Evolutionary conservation across 208 protist species (phyloP), one percentile per base, ranked within the genome.

Genomic region (Novymonas esmeraldas): DNA sequence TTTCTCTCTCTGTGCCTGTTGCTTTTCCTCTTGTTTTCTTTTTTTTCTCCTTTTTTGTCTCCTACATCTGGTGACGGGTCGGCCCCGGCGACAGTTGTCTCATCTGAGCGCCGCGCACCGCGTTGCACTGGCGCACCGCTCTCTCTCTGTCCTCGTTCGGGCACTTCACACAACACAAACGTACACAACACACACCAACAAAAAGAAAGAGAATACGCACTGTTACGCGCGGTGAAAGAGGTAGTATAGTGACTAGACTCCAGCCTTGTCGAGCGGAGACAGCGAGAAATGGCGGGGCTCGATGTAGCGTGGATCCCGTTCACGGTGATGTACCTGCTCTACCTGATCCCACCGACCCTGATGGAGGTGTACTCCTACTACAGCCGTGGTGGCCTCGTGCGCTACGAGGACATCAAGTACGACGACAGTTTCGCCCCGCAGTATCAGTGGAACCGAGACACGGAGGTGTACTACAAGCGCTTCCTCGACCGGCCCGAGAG

Each of bases 341-440:
- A 93, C 66, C 69, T 93, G 50, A 90, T 96, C 44, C 91, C 85
- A 9, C 91, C 88, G n/a, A 94, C 91, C 1, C 82, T 96, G 74
- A 92, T 94, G 88, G 88, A 94, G 71, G 87, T 96, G 36, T 94
- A 94, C 72, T 89, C 84, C 20, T 96, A 96, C 76, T 96, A 96
- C 67, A 93, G 81, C 57, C 88, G 91, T 52, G 91, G 91, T 28
- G 91, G 91, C 18, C 76, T 94, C 49, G 83, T 92, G 22, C 77
- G 83, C 54, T 89, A 76, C 73, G 88, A 94, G 66, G 91, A 96
- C 44, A 75, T 93, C 55, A 90, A 93, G 62, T 92, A 88, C 59
- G 91, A 96, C 54, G 91, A 96, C 69, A 87, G 82, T 13, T 96
- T 88, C 65, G 78, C 62, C 31, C 79, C 70, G 34, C 75, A 89